These are phyloP conservation scores for Xylariaceae sp. DNA, from an alignment of 2,329 filamentous ascomycete genomes.

Conservation along the genomic window DNA sequence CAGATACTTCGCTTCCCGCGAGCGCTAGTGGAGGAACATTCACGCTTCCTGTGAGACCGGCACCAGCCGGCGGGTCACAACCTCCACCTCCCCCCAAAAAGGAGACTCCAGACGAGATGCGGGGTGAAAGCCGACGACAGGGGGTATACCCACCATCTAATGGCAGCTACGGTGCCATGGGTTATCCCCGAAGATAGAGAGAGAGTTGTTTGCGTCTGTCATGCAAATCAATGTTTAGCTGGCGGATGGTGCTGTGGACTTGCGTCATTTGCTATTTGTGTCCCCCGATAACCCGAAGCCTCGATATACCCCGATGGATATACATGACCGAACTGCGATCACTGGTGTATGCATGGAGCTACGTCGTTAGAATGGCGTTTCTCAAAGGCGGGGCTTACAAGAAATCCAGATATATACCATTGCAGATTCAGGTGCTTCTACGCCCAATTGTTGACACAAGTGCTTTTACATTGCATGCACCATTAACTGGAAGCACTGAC, in stretches of 20 bases:
- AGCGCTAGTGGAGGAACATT: constrained; percentile 49
- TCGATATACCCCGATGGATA: constrained; percentile 3
- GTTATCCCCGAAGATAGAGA: constrained; percentile 33
- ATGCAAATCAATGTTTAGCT: constrained; percentile 4
- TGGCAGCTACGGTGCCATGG: constrained; percentile 32
- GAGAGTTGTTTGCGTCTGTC: constrained; percentile 13
- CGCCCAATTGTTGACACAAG: background rate
- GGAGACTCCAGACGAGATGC: constrained; percentile 49
- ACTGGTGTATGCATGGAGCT: constrained; percentile 11
- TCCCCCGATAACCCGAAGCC: background rate
- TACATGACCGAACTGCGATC: constrained; percentile 2
- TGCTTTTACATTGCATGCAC: constrained; percentile 8
- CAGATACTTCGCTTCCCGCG: constrained; percentile 32
- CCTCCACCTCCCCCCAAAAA: constrained; percentile 57
- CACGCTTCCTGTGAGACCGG: constrained; percentile 59
- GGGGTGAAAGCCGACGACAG: constrained; percentile 48
- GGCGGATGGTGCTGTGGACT: constrained; percentile 6
- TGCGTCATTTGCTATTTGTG: background rate
- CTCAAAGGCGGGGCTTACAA: constrained; percentile 5
- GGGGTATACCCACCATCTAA: constrained; percentile 46
- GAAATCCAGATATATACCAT: constrained; percentile 8
- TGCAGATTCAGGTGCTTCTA: constrained; percentile 10
- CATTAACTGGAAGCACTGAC: constrained; percentile 5
- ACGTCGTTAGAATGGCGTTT: constrained; percentile 6
- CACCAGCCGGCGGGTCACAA: constrained; percentile 52